Evolutionary conservation across 768 basidiomycete genomes (phyloP).

Genomic region (Dendrothele bispora): DNA sequence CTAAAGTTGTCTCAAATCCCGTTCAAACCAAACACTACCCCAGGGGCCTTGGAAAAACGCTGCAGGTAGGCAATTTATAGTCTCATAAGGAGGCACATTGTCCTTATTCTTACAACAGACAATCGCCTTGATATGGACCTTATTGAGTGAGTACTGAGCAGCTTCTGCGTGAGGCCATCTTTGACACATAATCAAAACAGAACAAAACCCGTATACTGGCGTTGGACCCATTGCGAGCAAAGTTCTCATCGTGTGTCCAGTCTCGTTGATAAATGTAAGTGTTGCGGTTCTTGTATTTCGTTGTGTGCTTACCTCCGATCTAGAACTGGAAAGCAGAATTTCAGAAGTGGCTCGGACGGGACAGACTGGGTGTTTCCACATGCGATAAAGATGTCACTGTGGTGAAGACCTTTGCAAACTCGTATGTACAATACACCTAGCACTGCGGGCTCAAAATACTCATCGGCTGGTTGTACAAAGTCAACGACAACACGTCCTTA

Average conservation of each 20-base stretch:
- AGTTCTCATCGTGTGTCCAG: slow-evolving; percentile 91
- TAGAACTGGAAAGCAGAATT: slow-evolving; percentile 97
- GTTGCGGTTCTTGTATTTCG: too few species aligned
- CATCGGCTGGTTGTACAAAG: slow-evolving; percentile 36
- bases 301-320: too few species aligned
- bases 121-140: slow-evolving; percentile 89
- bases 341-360: slow-evolving; percentile 81
- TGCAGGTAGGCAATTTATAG: slow-evolving; percentile 49
- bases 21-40: slow-evolving; percentile 9
- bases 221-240: slow-evolving; percentile 64
- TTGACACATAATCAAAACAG: too few species aligned
- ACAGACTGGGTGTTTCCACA: slow-evolving; percentile 45
- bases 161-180: too few species aligned
- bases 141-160: slow-evolving; percentile 76
- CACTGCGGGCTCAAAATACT: too few species aligned
- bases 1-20: slow-evolving; percentile 3
- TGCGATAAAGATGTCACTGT: slow-evolving; percentile 41
- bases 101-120: slow-evolving; percentile 48
- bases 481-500: slow-evolving; percentile 77
- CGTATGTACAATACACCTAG: background rate
- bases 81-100: background rate
- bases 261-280: slow-evolving; percentile 79
- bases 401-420: slow-evolving; percentile 7
- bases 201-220: slow-evolving; percentile 79
- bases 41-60: slow-evolving; percentile 96